Evolutionary conservation across 1,139 yeast species (phyloP), one percentile per base, ranked within the genome.

Genomic region (Pichia sp.): DNA sequence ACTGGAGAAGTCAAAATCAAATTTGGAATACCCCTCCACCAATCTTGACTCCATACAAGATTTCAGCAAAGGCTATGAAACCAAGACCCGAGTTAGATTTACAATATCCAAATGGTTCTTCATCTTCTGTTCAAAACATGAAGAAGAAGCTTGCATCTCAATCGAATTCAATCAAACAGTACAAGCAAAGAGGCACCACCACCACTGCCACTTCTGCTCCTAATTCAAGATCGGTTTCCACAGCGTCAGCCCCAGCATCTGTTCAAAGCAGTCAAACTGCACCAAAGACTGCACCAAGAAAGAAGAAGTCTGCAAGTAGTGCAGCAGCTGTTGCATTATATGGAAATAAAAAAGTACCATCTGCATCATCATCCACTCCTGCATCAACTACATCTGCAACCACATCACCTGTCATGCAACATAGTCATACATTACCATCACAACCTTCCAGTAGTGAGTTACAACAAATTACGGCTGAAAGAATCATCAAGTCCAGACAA

Each of bases 21-120:
- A 72, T 93, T 24, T 93, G 99, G 98, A 68, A 70, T 31, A 65
- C 67, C 0, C 70, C 73, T 2, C 88, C 90, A 3, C 99, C 99
- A 1, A 83, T 79, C 56, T 67, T 90, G 35, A 81, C 83, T 14
- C 96, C 97, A 0, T 89, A 83, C 62, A 78, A 78, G 52, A 72
- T 77, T 72, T 72, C 73, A 40, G 82, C 82, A 5, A 75, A 75
- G 56, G 70, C 80, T 2, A 79, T 79, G 84, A 72, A 75, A 70
- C 76, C 77, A 42, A 65, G 77, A 19, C 82, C 83, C 0, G 77
- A 71, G 46, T 53, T 72, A 38, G 57, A 60, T 14, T 69, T 68
- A 14, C 56, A 53, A 40, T 53, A 53, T 42, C 55, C 52, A 14
- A 52, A 50, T 34, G 51, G 53, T 14, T 47, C 50, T 2, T 47